Percentiles rank a stretch among this genome's conserved stretches.
phyloP scores from a whole-genome alignment of 257 asterid genomes.

The Apocynum venetum region DNA sequence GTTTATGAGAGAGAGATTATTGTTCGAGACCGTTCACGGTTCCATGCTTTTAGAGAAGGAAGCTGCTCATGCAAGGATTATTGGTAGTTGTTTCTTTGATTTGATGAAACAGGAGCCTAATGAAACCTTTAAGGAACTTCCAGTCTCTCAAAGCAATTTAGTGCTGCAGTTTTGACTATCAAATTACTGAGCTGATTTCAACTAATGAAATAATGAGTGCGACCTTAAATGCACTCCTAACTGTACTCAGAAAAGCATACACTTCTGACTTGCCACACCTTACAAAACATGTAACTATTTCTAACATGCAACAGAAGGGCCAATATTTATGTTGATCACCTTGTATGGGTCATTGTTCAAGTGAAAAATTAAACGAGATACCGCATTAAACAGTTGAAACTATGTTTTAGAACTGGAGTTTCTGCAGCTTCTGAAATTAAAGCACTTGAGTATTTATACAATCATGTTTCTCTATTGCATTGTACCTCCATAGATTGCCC shows the following conservation, averaged over 20 bases:
- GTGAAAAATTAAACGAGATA: not conserved
- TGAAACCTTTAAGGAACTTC: not conserved
- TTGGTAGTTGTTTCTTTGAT: slow-evolving; percentile 31
- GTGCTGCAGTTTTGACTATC: not conserved
- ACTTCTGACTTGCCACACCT: not conserved
- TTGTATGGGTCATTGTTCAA: not conserved
- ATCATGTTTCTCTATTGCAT: not conserved
- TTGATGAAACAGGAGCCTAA: not conserved
- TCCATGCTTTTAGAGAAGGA: slow-evolving; percentile 48
- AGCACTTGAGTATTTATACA: not conserved
- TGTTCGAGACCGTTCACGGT: slow-evolving; percentile 56
- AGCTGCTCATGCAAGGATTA: slow-evolving; percentile 59
- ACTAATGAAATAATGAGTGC: not conserved
- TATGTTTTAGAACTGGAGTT: not conserved
- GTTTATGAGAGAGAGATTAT: slow-evolving; percentile 53
- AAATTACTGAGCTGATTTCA: not conserved
- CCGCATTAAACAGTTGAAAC: not conserved
- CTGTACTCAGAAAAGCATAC: not conserved
- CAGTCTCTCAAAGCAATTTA: not conserved
- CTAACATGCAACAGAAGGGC: not conserved
- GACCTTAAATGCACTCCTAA: not conserved
- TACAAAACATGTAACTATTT: not conserved
- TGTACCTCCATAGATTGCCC: not conserved
- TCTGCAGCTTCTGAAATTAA: not conserved
- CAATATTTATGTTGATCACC: not conserved